Evolutionary conservation across 1,284 basidiomycete species (phyloP), one percentile per base, ranked within the genome.

Genomic region (Ustanciosporium gigantosporum): DNA sequence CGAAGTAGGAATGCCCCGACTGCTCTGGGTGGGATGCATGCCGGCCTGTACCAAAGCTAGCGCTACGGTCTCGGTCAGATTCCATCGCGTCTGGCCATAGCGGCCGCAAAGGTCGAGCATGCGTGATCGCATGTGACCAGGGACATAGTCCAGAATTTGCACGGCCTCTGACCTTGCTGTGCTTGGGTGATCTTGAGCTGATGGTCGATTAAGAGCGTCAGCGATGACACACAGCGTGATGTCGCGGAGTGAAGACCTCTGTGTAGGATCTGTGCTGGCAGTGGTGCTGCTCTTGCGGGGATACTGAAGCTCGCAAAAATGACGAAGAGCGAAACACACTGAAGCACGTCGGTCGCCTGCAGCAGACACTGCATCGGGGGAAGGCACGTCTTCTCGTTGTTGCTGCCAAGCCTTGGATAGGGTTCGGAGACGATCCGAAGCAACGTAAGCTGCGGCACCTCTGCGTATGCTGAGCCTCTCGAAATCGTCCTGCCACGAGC

Each of bases 401-500:
- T n/a, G n/a, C n/a, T n/a, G n/a, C n/a, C n/a, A n/a, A n/a, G 27
- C 27, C 27, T 9, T n/a, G n/a, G 27, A 9, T 9, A 29, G 27
- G 11, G 27, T 29, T n/a, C 27, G 27, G 11, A 29, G 27, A 9
- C 27, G 27, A n/a, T 29, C 27, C 27, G 27, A 9, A 29, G 11
- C 27, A 9, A 29, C 11, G n/a, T 29, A n/a, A 9, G 27, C 27
- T n/a, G 31, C 36, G 3, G 31, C 24, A 2, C 59, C 58, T 21
- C 27, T 36, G 0, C 38, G 39, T 3, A 61, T 32, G 20, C 51
- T 61, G 19, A 57, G 41, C n/a, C 55, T 42, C 2, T 58, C 49
- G 15, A 58, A 53, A n/a, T 67, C 64, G 8, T 50, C 43, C 5
- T 53, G 16, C 64, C 64, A 67, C 15, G 59, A 64, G 16, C 49